phyloP scores from a whole-genome alignment of 2,329 filamentous ascomycete genomes.

The Ascomycota sp. region DNA sequence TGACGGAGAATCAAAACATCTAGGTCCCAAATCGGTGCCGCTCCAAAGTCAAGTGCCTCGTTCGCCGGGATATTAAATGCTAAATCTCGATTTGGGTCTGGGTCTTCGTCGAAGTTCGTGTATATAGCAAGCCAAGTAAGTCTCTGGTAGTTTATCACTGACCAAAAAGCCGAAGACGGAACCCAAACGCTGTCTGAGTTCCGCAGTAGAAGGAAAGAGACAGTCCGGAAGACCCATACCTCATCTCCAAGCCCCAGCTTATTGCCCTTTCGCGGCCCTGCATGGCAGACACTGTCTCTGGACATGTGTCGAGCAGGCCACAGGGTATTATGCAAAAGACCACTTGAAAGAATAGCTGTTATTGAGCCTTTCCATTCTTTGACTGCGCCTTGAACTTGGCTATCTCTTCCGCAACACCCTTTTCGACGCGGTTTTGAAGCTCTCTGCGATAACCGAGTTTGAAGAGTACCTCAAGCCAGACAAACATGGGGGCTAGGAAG shows the following conservation, averaged over 20 bases:
- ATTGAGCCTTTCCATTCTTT: conserved; percentile 29
- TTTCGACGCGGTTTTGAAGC: conserved; percentile 59
- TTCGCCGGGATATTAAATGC: neutral
- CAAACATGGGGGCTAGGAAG: conserved; percentile 84
- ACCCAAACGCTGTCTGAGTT: too few species aligned
- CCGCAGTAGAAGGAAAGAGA: neutral
- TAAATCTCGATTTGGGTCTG: neutral
- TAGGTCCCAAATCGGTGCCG: neutral
- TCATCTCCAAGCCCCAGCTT: too few species aligned
- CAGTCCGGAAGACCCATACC: neutral
- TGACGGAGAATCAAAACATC: neutral
- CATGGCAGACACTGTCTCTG: too few species aligned
- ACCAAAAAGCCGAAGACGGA: too few species aligned
- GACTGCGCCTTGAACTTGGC: conserved; percentile 45
- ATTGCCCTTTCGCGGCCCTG: too few species aligned
- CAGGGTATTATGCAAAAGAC: too few species aligned
- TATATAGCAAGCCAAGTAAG: too few species aligned
- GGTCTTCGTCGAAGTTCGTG: neutral
- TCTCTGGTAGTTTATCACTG: too few species aligned
- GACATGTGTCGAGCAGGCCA: too few species aligned
- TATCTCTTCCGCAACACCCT: conserved; percentile 53
- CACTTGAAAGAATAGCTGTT: conserved; percentile 3
- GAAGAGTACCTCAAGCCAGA: conserved; percentile 90
- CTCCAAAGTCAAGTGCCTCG: neutral
- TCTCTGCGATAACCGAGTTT: conserved; percentile 74